Evolutionary conservation across 2,329 filamentous ascomycete genomes (phyloP), one percentile per base, ranked within the genome.

Genomic region (Cytospora leucostoma): DNA sequence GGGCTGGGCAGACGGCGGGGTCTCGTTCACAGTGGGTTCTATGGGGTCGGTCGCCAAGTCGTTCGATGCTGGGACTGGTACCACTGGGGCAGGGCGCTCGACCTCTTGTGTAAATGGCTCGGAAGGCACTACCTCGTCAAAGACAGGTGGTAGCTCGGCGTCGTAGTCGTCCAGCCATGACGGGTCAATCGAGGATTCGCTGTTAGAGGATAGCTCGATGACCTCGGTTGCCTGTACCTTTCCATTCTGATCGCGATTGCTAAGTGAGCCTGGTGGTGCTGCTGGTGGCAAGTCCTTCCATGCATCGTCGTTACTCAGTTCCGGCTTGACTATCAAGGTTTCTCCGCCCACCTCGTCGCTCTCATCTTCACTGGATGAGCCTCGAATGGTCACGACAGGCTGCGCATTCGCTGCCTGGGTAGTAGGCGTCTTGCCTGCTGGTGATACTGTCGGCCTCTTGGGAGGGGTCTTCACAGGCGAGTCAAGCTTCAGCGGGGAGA

Each of bases 1-100:
- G 1, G 47, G 1, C 47, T 63, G 63, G 35, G 52, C 63, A 3
- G 56, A 65, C 1, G 56, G 63, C 5, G 63, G 63, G 13, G 56
- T 44, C 12, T 56, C 35, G 11, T 52, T 37, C 33, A 13, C 27
- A 5, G n/a, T 37, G 15, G 12, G 21, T 37, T 57, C 56, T 27
- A 49, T 8, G 15, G 37, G 32, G 40, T 63, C 60, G 33, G 44
- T 59, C 34, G 21, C 44, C 32, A 38, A 49, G 13, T n/a, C 32
- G 13, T 47, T 19, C 12, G 7, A 13, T 10, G 33, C 2, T 3
- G 34, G 51, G 27, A 49, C 11, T 1, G 12, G 47, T 11, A 33
- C n/a, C 11, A 17, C 11, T 7, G 17, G 40, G 7, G 19, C 38
- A 4, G 44, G 17, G 11, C 4, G 27, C 37, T 52, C 10, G 1